Base-by-base conservation (phyloP, 345 rosid species). In the Euphorbia pulcherrima region DNA sequence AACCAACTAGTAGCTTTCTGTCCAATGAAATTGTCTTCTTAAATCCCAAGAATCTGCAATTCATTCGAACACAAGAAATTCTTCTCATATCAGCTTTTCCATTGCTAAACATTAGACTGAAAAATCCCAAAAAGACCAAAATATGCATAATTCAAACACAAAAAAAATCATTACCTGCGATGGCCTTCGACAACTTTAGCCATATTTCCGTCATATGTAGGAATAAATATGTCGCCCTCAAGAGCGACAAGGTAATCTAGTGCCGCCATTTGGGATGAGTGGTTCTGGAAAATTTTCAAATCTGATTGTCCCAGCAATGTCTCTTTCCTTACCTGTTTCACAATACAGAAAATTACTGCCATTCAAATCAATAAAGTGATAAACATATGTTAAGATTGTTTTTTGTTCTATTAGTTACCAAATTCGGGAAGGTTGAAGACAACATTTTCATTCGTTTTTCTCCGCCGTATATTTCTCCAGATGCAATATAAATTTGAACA, bases 101-200 rank as follows among this genome's bases (percentile, higher is more conserved):
- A 35, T 71, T 44, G n/a, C n/a, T n/a, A n/a, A n/a, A n/a, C n/a
- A n/a, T n/a, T 55, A 20, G n/a, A 5, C 23, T 23, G 13, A 21
- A 62, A 24, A 23, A 24, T 16, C 40, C n/a, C n/a, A n/a, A n/a
- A n/a, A n/a, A n/a, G n/a, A n/a, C n/a, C 40, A 48, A 46, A 29
- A 24, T 46, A 55, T 55, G 18, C 28, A 26, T 2, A 29, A 6
- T 11, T 6, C 11, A 20, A 20, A 26, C 3, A 11, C 0, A 16
- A 44, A 44, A 62, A 24, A 5, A 61, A 33, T 62, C 27, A 30
- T 62, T 78, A 92, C 98, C 98, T 90, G 62, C 98, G 86, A 75
- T 92, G 98, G 77, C 98, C 98, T 87, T 90, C 98, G 17, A 92
- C 97, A n/a, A 92, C 98, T 83, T 80, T 92, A 33, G 98, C 98